Evolutionary conservation across 73 alveolate species (phyloP), one percentile per base, ranked within the genome.

Genomic region (Paramecium sonneborni): DNA sequence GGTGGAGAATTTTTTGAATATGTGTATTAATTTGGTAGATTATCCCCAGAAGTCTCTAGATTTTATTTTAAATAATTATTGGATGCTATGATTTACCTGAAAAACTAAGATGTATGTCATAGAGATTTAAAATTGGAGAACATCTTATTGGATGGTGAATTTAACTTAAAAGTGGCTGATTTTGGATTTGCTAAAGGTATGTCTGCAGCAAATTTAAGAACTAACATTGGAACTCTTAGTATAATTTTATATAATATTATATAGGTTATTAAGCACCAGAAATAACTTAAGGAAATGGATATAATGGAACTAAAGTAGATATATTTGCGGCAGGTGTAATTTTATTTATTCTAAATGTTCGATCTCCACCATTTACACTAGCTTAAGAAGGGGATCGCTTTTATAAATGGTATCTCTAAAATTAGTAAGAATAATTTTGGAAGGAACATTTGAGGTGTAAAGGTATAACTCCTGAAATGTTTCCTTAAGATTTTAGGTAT

Each of bases 71-170:
- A 74, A 24, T 74, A 93, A 76, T 37, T 93, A 32, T 57, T 93
- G 85, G 95, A 95, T 15, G 98, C 98, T 46, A 92, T 96, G 43
- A 93, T 88, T 37, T 93, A 95, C 92, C 57, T 97, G 37, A 98
- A 96, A 55, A 79, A 79, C 30, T 91, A 92, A 86, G 96, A 92
- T 52, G 88, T 96, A 57, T 93, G 94, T 52, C 99, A 97, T 86
- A 84, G 98, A 76, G 99, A 97, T 87, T 94, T 97, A 28, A 97
- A 97, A 58, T 97, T 97, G 9, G 99, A 97, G 91, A 97, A 97
- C 91, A 88, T 97, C 44, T 92, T 97, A 23, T 92, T 97, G 14
- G 99, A 97, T 89, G 87, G 92, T 48, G 70, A 94, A 21, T 94
- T 82, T 68, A 88, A 96, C 30, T 76, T 97, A 39, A 96, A 96